Conservation (phyloP, 1,139 yeast genomes). For the Suhomyces coccinellae region DNA sequence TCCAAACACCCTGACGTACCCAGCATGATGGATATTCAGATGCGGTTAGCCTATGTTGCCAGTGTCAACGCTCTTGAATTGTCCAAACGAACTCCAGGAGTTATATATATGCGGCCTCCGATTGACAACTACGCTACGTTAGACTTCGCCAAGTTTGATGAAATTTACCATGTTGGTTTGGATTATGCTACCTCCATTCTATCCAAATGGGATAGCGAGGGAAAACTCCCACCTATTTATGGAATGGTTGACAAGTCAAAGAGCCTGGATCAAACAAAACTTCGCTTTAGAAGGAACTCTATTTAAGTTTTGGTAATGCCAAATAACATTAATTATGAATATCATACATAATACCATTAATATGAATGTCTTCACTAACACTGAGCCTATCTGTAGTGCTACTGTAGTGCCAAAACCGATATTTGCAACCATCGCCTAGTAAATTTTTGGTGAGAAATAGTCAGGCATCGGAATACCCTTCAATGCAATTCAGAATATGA, state of each 20-base stretch:
- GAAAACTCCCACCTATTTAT: constrained; percentile 62
- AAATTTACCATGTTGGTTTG: constrained; percentile 79
- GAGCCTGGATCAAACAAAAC: constrained; percentile 18
- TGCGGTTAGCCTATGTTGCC: constrained; percentile 90
- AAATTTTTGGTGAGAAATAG: not conserved
- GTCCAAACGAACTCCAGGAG: constrained; percentile 84
- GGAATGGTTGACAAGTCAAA: constrained; percentile 42
- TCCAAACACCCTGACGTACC: constrained; percentile 88
- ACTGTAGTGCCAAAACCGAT: constrained; percentile 3
- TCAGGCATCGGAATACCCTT: not conserved
- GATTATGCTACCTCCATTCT: constrained; percentile 67
- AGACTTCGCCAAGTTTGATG: constrained; percentile 90
- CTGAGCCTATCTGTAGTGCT: too few species aligned
- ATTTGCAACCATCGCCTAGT: constrained; percentile 9
- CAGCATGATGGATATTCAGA: constrained; percentile 91
- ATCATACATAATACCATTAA: too few species aligned
- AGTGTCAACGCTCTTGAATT: constrained; percentile 89
- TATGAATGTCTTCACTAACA: too few species aligned
- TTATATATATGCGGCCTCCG: constrained; percentile 91
- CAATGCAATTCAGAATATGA: not conserved
- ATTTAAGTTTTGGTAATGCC: constrained; percentile 29
- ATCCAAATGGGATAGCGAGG: constrained; percentile 51
- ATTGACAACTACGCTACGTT: constrained; percentile 88
- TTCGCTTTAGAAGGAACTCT: constrained; percentile 62
- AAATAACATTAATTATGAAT: too few species aligned